Evolutionary conservation across 2,329 filamentous ascomycete species (phyloP), one percentile per base, ranked within the genome.

Genomic region (Westerdykella ornata): DNA sequence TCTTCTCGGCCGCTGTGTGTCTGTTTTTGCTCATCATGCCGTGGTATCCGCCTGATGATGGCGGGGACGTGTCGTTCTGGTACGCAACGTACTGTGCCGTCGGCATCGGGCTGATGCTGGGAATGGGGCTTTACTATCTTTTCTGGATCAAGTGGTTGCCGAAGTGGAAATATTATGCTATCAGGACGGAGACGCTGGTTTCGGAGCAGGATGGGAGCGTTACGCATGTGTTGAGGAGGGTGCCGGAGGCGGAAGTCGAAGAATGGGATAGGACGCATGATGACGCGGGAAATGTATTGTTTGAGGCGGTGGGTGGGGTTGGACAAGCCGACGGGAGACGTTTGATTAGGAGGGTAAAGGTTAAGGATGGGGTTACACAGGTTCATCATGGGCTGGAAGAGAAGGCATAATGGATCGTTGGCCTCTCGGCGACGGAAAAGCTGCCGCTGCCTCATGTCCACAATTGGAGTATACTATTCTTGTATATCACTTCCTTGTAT

Each of bases 11-110:
- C 12, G 32, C 49, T 6, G 39, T 54, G 6, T 59, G 56, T 36
- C 43, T 60, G 6, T 57, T 62, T 43, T 66, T 85, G 34, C 64
- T 87, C 2, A 71, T 80, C 13, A 84, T 84, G 72, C 82, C 83
- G 0, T 87, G 82, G 83, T 82, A 80, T 49, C 83, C 82, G 2
- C 84, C 83, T 0, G 68, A 70, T 1, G 73, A 68, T 0, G 77
- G 74, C 0, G 82, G 81, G 0, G 77, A 82, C 42, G 82, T 85
- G 1, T 82, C 76, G 39, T 87, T 88, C 62, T 87, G 79, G 77
- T 88, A 86, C 48, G 82, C 73, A 1, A 85, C 81, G 0, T 85
- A 86, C 51, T 74, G 76, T 15, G 75, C 80, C 0, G 74, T 78
- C 0, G 81, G 82, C 0, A 73, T 86, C 43, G 80, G 44, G 2